phyloP scores from a whole-genome alignment of 2,329 filamentous ascomycete genomes.

The Stenocarpella maydis region DNA sequence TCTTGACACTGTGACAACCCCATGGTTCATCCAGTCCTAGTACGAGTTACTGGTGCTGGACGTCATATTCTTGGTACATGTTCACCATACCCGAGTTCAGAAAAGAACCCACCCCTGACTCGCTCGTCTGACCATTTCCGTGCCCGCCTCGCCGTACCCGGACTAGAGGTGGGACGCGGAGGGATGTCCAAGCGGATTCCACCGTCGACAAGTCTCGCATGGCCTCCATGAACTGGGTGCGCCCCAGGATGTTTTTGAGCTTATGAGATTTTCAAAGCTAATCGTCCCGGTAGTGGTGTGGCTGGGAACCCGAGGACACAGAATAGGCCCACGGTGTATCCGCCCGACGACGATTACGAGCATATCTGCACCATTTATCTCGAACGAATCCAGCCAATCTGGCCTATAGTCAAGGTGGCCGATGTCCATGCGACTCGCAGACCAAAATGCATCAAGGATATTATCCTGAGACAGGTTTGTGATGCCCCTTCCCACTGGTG shows the following conservation, averaged over 20 bases:
- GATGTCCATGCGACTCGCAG: conserved; percentile 43
- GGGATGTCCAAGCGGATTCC: no score
- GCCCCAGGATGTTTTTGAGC: no score
- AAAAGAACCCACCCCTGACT: not conserved
- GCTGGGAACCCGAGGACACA: not conserved
- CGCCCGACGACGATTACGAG: conserved; percentile 55
- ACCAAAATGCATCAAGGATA: conserved; percentile 44
- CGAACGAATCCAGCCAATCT: conserved; percentile 62
- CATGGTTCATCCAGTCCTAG: not conserved
- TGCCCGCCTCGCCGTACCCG: no score
- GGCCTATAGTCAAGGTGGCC: conserved; percentile 57
- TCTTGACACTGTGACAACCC: no score
- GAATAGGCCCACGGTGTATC: conserved; percentile 56
- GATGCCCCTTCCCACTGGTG: not conserved
- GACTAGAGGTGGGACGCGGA: not conserved
- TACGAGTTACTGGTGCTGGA: no score
- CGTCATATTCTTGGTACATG: no score
- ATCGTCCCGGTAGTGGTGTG: not conserved
- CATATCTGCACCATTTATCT: conserved; percentile 56
- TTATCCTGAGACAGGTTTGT: conserved; percentile 54
- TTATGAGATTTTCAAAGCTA: not conserved
- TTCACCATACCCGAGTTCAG: no score
- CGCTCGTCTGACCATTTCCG: not conserved
- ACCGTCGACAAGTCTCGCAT: not conserved
- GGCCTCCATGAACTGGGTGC: no score